phyloP scores from a whole-genome alignment of 2,329 filamentous ascomycete species.

The Thelonectria olida region DNA sequence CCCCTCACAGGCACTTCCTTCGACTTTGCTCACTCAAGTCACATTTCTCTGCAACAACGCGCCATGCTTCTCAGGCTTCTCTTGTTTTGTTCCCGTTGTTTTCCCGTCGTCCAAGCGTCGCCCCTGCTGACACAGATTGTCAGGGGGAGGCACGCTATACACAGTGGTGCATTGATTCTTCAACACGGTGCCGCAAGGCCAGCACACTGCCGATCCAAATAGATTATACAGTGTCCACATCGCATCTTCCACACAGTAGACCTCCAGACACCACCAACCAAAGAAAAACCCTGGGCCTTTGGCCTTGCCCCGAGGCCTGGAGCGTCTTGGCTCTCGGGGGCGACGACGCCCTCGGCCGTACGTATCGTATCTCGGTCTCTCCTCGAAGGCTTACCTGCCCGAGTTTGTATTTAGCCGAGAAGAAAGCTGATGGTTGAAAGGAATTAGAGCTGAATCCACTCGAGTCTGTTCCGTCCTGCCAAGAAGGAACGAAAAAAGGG shows the following conservation, averaged over 20 bases:
- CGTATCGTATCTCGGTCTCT: conserved; percentile 40
- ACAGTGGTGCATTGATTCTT: neutral
- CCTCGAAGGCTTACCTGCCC: conserved; percentile 22
- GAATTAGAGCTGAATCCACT: conserved; percentile 9
- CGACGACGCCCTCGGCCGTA: conserved; percentile 34
- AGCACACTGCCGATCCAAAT: neutral
- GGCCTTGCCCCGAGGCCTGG: conserved; percentile 26
- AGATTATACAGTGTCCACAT: conserved; percentile 27
- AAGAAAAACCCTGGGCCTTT: conserved; percentile 22
- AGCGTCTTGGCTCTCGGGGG: conserved; percentile 31
- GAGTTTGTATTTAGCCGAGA: conserved; percentile 36
- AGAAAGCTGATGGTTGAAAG: conserved; percentile 18
- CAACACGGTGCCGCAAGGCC: neutral
- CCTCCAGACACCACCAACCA: neutral
- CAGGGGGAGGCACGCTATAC: neutral
- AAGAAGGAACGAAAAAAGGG: conserved; percentile 7
- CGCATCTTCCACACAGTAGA: conserved; percentile 20
- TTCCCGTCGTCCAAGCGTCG: neutral
- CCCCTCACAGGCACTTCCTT: neutral
- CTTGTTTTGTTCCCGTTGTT: neutral
- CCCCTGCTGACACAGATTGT: neutral
- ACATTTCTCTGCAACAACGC: conserved; percentile 26
- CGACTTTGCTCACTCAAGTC: neutral
- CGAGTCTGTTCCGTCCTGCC: conserved; percentile 8
- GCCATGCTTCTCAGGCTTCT: neutral